phyloP scores from a whole-genome alignment of 2,329 filamentous ascomycete genomes.

The Neurospora sp. region DNA sequence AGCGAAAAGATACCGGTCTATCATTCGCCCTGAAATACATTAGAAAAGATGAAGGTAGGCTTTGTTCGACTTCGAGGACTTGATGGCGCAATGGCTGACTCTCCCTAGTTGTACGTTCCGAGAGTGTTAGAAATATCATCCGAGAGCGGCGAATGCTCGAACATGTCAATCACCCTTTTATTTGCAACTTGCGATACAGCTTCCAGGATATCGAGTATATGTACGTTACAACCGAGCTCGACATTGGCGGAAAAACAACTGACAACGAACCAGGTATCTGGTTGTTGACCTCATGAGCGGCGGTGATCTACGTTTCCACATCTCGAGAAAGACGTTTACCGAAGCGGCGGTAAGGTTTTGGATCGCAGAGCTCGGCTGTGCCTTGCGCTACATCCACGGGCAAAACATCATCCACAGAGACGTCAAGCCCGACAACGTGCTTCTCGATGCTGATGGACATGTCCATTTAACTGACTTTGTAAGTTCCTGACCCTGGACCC shows the following conservation, averaged over 20 bases:
- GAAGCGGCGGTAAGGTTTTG: conserved; percentile 95
- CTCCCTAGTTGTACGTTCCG: conserved; percentile 75
- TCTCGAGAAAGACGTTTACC: conserved; percentile 94
- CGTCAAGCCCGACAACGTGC: conserved; percentile 84
- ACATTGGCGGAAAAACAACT: conserved; percentile 12
- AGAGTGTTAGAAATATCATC: conserved; percentile 97
- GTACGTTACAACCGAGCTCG: conserved; percentile 39
- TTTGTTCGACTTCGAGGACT: conserved; percentile 8
- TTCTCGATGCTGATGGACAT: conserved; percentile 81
- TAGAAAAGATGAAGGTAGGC: conserved; percentile 88
- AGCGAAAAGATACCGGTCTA: conserved; percentile 87
- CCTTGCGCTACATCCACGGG: conserved; percentile 73
- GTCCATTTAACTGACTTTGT: conserved; percentile 98
- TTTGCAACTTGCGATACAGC: conserved; percentile 96
- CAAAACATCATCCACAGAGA: conserved; percentile 87
- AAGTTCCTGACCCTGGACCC: conserved; percentile 27
- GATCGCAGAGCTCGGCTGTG: conserved; percentile 90
- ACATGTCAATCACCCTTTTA: conserved; percentile 93
- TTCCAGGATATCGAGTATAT: conserved; percentile 99
- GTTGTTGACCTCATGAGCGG: conserved; percentile 98
- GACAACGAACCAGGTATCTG: conserved; percentile 74
- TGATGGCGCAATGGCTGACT: not conserved
- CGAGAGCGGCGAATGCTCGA: conserved; percentile 96
- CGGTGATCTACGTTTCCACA: conserved; percentile 93
- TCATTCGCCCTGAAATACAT: conserved; percentile 98